Base-by-base conservation (phyloP, 768 basidiomycete genomes). In the Collybiopsis luxurians region DNA sequence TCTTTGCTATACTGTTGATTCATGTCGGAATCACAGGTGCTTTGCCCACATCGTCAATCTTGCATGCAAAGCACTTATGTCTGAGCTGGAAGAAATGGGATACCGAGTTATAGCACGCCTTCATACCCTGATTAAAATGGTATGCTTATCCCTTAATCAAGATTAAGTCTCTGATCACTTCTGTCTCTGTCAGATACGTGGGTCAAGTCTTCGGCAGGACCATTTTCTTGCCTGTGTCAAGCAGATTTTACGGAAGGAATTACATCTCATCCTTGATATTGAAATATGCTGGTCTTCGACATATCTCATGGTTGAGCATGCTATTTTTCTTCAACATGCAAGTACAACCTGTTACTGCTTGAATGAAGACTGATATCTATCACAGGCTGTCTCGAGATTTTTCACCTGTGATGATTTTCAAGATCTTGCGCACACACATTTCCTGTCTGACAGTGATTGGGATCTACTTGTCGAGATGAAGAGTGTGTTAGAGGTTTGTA, bases 201-300 rank as follows among this genome's bases (percentile, higher is more conserved):
- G 54, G 9, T 63, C 60, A 7, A 56, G 50, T 45, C 24, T 63
- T 26, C 55, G 57, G 4, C 60, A 46, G 11, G 60, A 63, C 24
- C 58, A 57, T 51, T 63, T 63, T 31, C 48, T 57, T 2, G 49
- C 45, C 5, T 42, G 58, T 3, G 57, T 63, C 19, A 59, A 46
- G 24, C n/a, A n/a, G n/a, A n/a, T 44, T 44, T 5, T n/a, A n/a
- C 43, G 17, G 21, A 45, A 58, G 23, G 60, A 65, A 23, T 62
- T 68, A 19, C 65, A 73, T 48, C 66, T 73, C 3, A 52, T 73
- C 36, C 57, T 60, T 2, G 68, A 72, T 58, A 65, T 73, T 43
- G 57, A 58, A 19, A 67, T 66, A 17, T 48, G 64, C 1, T 73
- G 71, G 71, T 71, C 67, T 12, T 72, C 69, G 17, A 66, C 71